Evolutionary conservation across 208 protist genomes (phyloP), one percentile per base, ranked within the genome.

Genomic region (Naegleria fowleri): DNA sequence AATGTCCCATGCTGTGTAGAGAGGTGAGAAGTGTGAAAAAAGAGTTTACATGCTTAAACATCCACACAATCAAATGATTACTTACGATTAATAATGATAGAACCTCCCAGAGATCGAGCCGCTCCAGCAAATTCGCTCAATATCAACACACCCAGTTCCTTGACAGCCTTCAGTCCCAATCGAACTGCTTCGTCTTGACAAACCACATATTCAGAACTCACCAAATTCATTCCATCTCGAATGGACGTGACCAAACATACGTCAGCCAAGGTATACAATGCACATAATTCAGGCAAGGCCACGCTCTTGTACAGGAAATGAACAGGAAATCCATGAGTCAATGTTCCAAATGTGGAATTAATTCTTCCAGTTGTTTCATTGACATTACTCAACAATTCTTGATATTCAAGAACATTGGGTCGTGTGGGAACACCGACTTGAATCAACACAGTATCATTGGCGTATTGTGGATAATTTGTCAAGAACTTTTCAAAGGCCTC

Each of bases 361-460:
- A 97, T 96, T 36, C 93, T 85, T 36, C 95, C 95, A 15, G 97
- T 95, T 0, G 95, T 48, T 83, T 94, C 92, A 55, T 97, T 94
- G 0, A 95, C 93, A 6, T 95, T 88, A 29, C 90, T 89, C 15
- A 92, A 91, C 38, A 97, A 92, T n/a, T 93, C 90, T 91, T 95
- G 89, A 67, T 97, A 97, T 88, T 96, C 94, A 6, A 96, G 92
- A 5, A 96, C 95, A 55, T 95, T 95, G 29, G 92, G 91, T 52
- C 95, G 92, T 19, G 95, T 95, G 0, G 96, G 96, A 6, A 97
- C 94, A 13, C 95, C 96, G 2, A 97, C 93, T 75, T 96, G 95
- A 38, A 96, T 90, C 33, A 96, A 87, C 29, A 95, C 93, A 33
- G 93, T 92, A 84, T 94, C 94, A 38, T 93, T 92, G 43, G 86